Evolutionary conservation across 2,329 filamentous ascomycete genomes (phyloP).

Genomic region (Hyphodiscus sp.): DNA sequence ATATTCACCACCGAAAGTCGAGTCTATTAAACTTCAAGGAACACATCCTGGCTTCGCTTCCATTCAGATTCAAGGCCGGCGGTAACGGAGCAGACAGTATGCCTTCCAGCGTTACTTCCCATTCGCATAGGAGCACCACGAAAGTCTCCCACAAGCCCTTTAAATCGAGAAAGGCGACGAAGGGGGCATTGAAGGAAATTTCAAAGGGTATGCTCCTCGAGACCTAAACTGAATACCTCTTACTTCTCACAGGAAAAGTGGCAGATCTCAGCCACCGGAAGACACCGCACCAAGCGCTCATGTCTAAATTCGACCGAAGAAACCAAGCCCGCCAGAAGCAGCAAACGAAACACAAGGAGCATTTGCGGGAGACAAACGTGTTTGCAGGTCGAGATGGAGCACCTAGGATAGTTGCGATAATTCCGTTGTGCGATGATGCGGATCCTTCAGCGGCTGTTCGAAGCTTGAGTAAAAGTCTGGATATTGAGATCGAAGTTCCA

Average conservation of each 20-base stretch:
- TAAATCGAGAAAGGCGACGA: conserved; percentile 87
- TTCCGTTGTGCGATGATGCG: conserved; percentile 72
- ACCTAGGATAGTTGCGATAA: conserved; percentile 78
- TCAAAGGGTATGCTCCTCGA: conserved; percentile 61
- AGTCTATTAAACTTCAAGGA: background rate
- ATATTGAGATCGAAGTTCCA: conserved; percentile 61
- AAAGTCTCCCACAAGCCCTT: conserved; percentile 84
- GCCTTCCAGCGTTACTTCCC: conserved; percentile 61
- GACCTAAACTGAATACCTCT: conserved; percentile 6
- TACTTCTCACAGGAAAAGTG: conserved; percentile 59
- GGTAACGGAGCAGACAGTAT: conserved; percentile 56
- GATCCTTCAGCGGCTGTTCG: conserved; percentile 61
- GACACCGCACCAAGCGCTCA: conserved; percentile 90
- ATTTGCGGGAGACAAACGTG: conserved; percentile 69
- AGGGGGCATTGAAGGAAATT: conserved; percentile 76
- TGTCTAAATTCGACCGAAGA: conserved; percentile 92
- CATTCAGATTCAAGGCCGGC: conserved; percentile 84
- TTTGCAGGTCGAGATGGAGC: conserved; percentile 85
- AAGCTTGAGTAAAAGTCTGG: conserved; percentile 70
- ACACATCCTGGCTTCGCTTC: conserved; percentile 60
- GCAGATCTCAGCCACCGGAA: conserved; percentile 68
- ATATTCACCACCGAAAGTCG: background rate
- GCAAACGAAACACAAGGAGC: conserved; percentile 74
- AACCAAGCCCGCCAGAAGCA: conserved; percentile 93
- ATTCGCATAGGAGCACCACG: conserved; percentile 89